Percentiles rank a stretch among this genome's conserved stretches.
Conservation (phyloP, 495 filamentous ascomycete genomes). For the Talaromyces stipitatus region DNA sequence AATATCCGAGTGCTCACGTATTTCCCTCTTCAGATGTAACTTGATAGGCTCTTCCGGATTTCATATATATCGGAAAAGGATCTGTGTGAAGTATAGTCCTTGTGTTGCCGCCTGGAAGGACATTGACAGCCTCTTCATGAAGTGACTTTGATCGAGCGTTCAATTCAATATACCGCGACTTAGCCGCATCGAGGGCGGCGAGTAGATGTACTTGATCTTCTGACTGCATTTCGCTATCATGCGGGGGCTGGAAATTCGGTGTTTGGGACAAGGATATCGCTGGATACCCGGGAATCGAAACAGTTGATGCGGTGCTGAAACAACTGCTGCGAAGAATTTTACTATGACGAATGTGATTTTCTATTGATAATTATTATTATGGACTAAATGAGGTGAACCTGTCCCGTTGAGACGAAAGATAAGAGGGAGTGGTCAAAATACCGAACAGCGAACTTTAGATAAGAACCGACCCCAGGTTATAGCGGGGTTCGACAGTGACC, state of each 20-base stretch:
- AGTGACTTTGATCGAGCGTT: background rate
- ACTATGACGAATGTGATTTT: too few species aligned
- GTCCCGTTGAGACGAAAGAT: too few species aligned
- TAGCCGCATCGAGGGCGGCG: background rate
- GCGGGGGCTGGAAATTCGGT: background rate
- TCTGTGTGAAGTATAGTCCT: slow-evolving; percentile 45
- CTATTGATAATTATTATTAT: too few species aligned
- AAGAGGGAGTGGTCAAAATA: background rate
- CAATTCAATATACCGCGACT: background rate
- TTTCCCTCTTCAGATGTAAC: background rate
- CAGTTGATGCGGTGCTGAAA: too few species aligned
- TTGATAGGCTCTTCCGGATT: background rate
- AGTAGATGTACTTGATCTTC: background rate
- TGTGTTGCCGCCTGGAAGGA: slow-evolving; percentile 54
- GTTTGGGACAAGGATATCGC: too few species aligned
- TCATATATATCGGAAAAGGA: slow-evolving; percentile 47
- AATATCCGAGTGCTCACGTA: too few species aligned
- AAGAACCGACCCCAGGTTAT: background rate
- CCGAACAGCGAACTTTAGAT: background rate
- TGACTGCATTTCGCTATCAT: background rate
- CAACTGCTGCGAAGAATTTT: too few species aligned
- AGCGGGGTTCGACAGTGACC: background rate
- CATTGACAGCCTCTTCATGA: background rate
- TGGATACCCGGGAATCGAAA: too few species aligned
- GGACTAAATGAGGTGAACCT: too few species aligned